Evolutionary conservation across 139 green algal species (phyloP), one percentile per base, ranked within the genome.

Genomic region (Yamagishiella unicocca): DNA sequence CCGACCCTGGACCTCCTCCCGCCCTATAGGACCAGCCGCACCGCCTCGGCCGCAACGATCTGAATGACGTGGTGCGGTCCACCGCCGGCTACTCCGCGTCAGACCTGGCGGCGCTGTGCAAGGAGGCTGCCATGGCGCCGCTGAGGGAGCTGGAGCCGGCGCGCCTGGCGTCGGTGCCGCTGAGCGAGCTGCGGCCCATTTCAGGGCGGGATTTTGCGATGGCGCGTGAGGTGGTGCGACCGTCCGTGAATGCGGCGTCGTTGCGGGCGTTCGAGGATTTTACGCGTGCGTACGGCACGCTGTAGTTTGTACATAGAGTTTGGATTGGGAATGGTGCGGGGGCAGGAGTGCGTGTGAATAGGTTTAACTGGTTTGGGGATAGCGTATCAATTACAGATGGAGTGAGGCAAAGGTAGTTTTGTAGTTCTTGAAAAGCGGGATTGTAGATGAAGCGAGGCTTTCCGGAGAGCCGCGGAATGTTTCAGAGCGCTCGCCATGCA

Each of bases 51-150:
- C 19, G 27, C 38, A 17, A 37, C 17, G 89, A 95, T 40, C 27
- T 95, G 29, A 37, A n/a, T 9, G 12, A 6, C 4, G 38, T 95
- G 3, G 91, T 94, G 35, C 21, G 25, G 1, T 77, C 70, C 35
- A 94, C 92, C 33, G 86, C 92, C 24, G 90, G 93, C 25, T 98
- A 97, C 92, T 93, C 80, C 42, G 95, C 91, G n/a, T 95, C 89
- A 29, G 96, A 98, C 85, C 82, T 98, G 40, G 95, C 93, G 0
- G 94, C 95, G 14, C 93, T 97, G 24, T 96, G 94, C 80, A 93
- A 95, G 71, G 96, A 98, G 88, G 96, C 96, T 21, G 95, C 96
- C 31, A 96, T 97, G 92, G 89, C 90, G 14, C 92, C 95, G 17
- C 88, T 98, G 24, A 66, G 96, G 45, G 95, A 98, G 93, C 81